phyloP scores from a whole-genome alignment of 352 stramenopile species.

The Aphanomyces astaci region DNA sequence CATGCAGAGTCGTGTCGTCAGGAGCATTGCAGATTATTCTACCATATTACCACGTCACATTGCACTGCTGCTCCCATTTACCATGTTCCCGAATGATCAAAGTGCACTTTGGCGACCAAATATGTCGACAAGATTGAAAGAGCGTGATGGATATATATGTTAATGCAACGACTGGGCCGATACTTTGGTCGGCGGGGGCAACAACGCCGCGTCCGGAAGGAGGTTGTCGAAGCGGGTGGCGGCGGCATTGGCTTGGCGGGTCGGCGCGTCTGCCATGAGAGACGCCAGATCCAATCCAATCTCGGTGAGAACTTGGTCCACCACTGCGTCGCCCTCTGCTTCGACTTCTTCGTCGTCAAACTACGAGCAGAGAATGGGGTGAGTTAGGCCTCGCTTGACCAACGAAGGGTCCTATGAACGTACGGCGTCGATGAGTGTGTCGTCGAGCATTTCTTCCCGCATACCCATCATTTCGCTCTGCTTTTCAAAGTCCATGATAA shows the following conservation, averaged over 20 bases:
- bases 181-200: background rate
- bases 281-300: constrained; percentile 52
- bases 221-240: background rate
- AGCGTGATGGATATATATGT: background rate
- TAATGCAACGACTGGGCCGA: background rate
- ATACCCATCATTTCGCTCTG: constrained; percentile 49
- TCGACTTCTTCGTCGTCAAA: constrained; percentile 57
- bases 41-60: too few relatives aligned
- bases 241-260: background rate
- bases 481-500: constrained; percentile 44
- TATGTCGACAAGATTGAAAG: too few relatives aligned
- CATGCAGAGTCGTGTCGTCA: too few relatives aligned
- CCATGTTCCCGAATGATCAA: too few relatives aligned
- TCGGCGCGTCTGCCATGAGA: constrained; percentile 43
- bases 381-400: too few relatives aligned
- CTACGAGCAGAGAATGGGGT: too few relatives aligned
- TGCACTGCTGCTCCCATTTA: too few relatives aligned
- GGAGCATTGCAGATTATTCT: too few relatives aligned
- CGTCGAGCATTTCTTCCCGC: constrained; percentile 61
- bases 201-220: background rate
- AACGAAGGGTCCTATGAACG: background rate
- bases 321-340: constrained; percentile 42
- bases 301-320: constrained; percentile 49
- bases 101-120: too few relatives aligned
- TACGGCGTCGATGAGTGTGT: constrained; percentile 45